Conservation (phyloP, 257 asterid species). For the Solanum lycopersicoides region DNA sequence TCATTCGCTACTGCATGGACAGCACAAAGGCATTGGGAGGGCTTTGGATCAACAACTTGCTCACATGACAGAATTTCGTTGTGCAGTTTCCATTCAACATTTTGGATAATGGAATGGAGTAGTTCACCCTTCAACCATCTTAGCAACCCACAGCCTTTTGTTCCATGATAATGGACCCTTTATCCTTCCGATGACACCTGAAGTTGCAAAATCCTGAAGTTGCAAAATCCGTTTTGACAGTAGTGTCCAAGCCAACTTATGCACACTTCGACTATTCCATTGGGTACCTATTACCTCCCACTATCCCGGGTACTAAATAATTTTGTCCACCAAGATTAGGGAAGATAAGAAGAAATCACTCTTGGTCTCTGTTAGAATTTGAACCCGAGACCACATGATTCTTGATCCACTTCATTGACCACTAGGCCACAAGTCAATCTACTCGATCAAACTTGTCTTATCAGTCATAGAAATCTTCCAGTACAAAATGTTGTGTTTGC, state of each 20-base stretch:
- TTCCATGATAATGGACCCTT: background rate
- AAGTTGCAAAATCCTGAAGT: background rate
- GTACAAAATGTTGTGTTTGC: background rate
- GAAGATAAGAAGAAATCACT: background rate
- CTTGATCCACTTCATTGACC: background rate
- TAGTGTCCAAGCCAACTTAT: background rate
- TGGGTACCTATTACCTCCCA: background rate
- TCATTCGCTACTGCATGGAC: background rate
- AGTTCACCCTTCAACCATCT: background rate
- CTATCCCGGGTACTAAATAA: background rate
- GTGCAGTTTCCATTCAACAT: background rate
- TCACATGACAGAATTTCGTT: background rate
- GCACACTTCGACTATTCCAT: background rate
- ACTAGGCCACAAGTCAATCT: background rate
- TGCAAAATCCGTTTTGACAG: background rate
- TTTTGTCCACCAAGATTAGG: background rate
- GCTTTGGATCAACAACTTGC: background rate
- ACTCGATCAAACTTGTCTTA: background rate
- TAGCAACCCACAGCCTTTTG: background rate
- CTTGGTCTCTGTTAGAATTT: background rate
- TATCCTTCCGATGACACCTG: background rate
- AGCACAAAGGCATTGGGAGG: background rate
- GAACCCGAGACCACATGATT: background rate
- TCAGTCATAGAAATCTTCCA: background rate
- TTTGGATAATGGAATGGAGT: background rate